These are phyloP conservation scores for Teunomyces panamensis DNA, from an alignment of 805 yeast species.

Conservation along the genomic window DNA sequence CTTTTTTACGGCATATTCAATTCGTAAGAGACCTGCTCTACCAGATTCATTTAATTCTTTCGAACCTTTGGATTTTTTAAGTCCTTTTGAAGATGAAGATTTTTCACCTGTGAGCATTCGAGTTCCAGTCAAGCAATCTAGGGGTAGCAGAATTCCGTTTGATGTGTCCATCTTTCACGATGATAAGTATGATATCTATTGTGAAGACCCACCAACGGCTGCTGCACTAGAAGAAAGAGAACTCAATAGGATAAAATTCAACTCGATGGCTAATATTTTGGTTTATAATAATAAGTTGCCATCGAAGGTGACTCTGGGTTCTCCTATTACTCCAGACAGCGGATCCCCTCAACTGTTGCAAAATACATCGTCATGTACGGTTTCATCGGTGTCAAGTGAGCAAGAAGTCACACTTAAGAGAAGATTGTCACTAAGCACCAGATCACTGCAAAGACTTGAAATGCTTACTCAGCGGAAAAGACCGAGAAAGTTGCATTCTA, in stretches of 20 bases:
- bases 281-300: conserved; percentile 11
- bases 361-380: not conserved
- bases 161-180: not conserved
- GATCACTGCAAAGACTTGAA: not conserved
- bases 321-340: not conserved
- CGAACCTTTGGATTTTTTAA: conserved; percentile 1
- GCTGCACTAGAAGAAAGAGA: not conserved
- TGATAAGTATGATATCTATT: not conserved
- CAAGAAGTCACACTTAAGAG: not conserved
- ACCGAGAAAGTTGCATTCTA: conserved; percentile 13
- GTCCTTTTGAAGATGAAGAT: not conserved
- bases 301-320: not conserved
- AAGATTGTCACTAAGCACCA: not conserved
- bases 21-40: not conserved
- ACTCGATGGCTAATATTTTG: conserved; percentile 13
- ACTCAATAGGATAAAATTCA: conserved; percentile 12
- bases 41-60: not conserved
- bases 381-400: not conserved
- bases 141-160: not conserved
- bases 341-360: not conserved
- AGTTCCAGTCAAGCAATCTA: not conserved
- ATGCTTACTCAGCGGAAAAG: not conserved
- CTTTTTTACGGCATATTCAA: not conserved
- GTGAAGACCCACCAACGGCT: not conserved
- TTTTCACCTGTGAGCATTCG: not conserved